These are phyloP conservation scores for Trichophyton verrucosum DNA, from an alignment of 2,329 filamentous ascomycete species.

Conservation along the genomic window DNA sequence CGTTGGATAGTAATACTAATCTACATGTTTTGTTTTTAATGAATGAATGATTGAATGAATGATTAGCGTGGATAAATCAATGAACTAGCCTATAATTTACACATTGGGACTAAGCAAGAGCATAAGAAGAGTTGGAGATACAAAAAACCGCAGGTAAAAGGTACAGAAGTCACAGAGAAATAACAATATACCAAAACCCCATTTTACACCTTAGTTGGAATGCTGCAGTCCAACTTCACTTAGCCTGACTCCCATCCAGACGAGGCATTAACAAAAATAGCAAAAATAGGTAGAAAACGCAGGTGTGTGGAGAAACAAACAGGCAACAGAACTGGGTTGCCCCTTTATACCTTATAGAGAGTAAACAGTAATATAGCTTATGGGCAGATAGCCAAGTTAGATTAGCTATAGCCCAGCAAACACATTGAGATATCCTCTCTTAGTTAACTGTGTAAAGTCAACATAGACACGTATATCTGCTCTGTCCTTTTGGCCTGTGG, in stretches of 20 bases:
- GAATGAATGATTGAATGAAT: background rate
- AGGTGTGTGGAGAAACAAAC: background rate
- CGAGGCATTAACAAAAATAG: background rate
- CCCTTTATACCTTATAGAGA: background rate
- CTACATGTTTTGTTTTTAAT: background rate
- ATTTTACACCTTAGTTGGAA: background rate
- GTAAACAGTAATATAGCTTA: background rate
- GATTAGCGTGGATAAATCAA: background rate
- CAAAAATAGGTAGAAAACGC: background rate
- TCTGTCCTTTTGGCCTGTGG: constrained; percentile 4
- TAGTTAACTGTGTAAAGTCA: constrained; percentile 31
- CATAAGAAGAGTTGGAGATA: background rate
- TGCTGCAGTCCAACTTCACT: background rate
- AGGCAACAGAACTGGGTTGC: background rate
- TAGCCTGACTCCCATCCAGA: constrained; percentile 1
- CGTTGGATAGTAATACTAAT: background rate
- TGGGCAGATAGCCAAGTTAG: background rate
- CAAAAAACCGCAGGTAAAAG: background rate
- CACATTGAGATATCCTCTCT: constrained; percentile 32
- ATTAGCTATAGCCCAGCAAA: constrained; percentile 16
- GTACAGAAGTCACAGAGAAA: background rate
- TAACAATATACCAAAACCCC: background rate
- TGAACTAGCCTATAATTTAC: constrained; percentile 1
- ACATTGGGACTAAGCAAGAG: background rate
- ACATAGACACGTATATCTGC: constrained; percentile 24